phyloP scores from a whole-genome alignment of 1,284 basidiomycete genomes.

The Cystobasidiaceae sp. region DNA sequence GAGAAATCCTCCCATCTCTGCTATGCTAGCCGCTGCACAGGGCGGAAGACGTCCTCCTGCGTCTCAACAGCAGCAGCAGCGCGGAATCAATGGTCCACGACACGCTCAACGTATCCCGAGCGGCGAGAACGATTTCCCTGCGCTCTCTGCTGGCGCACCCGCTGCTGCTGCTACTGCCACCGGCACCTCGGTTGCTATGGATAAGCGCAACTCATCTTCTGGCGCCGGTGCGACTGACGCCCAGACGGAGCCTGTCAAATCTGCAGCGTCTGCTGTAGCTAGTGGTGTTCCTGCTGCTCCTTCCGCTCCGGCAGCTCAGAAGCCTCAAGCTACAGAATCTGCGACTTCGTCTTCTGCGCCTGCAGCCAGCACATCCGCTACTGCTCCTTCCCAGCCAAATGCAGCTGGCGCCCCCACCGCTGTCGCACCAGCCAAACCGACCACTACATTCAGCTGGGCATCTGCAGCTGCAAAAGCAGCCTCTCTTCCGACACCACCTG shows the following conservation, averaged over 20 bases:
- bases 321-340: not conserved
- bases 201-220: not conserved
- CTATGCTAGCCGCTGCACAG: too few relatives aligned
- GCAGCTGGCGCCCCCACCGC: not conserved
- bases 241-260: not conserved
- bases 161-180: not conserved
- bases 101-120: constrained; percentile 20
- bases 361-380: not conserved
- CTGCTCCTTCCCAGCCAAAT: not conserved
- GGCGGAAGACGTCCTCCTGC: constrained; percentile 10
- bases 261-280: not conserved
- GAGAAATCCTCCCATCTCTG: not conserved
- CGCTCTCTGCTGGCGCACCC: not conserved
- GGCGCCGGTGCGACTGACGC: not conserved
- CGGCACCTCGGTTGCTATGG: not conserved
- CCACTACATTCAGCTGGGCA: constrained; percentile 31
- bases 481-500: constrained; percentile 18
- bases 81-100: not conserved
- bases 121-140: constrained; percentile 29
- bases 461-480: constrained; percentile 27
- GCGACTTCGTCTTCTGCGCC: not conserved
- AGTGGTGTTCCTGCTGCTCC: not conserved
- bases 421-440: not conserved
- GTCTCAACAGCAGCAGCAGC: not conserved
- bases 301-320: not conserved